Evolutionary conservation across 2,329 filamentous ascomycete species (phyloP).

Genomic region (Tolypocladium sp.): DNA sequence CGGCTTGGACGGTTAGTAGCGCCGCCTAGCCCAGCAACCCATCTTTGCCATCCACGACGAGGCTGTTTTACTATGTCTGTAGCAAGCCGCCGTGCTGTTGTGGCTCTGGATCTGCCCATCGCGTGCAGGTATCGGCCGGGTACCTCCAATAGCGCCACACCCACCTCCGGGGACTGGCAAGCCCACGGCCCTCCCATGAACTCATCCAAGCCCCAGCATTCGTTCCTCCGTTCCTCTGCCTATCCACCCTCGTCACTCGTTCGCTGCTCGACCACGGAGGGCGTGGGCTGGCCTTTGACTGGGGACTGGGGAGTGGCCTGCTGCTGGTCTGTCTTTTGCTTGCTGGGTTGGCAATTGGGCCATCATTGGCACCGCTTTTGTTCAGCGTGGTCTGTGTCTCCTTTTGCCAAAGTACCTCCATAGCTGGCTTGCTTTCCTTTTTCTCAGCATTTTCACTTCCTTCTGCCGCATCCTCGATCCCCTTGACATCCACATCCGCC

Average conservation of each 20-base stretch:
- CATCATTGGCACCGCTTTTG: not conserved
- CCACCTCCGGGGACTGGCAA: not conserved
- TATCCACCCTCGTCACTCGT: not conserved
- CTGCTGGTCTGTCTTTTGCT: not conserved
- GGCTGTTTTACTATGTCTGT: no score
- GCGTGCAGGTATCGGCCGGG: not conserved
- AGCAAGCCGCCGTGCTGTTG: no score
- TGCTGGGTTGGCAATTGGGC: not conserved
- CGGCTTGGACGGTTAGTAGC: no score
- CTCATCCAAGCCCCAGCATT: conserved; percentile 1
- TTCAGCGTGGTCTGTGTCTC: not conserved
- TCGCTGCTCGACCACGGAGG: not conserved
- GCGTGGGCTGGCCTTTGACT: not conserved
- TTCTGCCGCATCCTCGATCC: not conserved
- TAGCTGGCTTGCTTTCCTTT: not conserved
- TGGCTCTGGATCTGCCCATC: not conserved
- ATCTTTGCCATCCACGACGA: no score
- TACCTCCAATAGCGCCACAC: not conserved
- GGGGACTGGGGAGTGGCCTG: not conserved
- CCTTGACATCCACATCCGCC: not conserved
- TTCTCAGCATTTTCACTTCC: not conserved
- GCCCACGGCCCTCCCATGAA: not conserved
- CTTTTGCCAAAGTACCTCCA: not conserved
- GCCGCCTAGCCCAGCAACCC: no score
- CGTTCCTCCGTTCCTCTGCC: conserved; percentile 3